A percentile compares a stretch with the other conserved stretches of the same genome.
These are phyloP conservation scores for Globisporangium polare DNA, from an alignment of 352 stramenopile species.

Conservation along the genomic window DNA sequence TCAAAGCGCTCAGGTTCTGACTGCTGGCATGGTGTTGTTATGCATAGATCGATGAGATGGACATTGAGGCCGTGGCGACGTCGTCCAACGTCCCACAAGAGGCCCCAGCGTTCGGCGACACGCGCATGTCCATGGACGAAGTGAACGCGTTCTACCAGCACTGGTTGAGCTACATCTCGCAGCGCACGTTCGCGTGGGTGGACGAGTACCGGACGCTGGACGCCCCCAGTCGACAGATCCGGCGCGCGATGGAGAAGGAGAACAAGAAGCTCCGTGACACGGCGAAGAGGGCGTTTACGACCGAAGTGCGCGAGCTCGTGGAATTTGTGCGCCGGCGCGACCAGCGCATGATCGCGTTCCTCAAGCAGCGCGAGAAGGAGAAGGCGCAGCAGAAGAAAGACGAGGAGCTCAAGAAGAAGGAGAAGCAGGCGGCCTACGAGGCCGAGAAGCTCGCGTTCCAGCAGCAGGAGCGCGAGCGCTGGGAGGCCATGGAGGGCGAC, in stretches of 20 bases:
- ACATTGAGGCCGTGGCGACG: slow-evolving; percentile 27
- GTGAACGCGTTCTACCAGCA: slow-evolving; percentile 75
- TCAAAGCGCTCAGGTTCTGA: not conserved
- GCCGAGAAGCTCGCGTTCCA: slow-evolving; percentile 61
- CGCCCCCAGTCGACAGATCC: slow-evolving; percentile 67
- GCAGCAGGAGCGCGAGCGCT: slow-evolving; percentile 59
- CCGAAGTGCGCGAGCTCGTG: slow-evolving; percentile 75
- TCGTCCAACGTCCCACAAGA: not conserved
- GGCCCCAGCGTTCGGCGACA: slow-evolving; percentile 51
- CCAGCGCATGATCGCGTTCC: slow-evolving; percentile 56
- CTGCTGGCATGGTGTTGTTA: slow-evolving; percentile 1
- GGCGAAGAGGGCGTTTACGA: slow-evolving; percentile 72
- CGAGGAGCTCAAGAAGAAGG: slow-evolving; percentile 50
- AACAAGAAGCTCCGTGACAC: slow-evolving; percentile 85
- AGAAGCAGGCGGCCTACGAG: slow-evolving; percentile 58
- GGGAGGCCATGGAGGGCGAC: slow-evolving; percentile 31
- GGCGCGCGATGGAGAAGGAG: slow-evolving; percentile 85
- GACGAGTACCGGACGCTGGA: slow-evolving; percentile 85
- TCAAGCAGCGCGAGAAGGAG: slow-evolving; percentile 67
- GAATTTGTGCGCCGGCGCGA: slow-evolving; percentile 83
- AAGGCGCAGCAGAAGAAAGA: slow-evolving; percentile 40
- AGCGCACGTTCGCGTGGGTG: slow-evolving; percentile 72
- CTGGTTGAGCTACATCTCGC: slow-evolving; percentile 73
- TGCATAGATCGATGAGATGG: slow-evolving; percentile 76
- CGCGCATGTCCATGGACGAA: slow-evolving; percentile 35